phyloP scores from a whole-genome alignment of 345 rosid genomes.

The Eucalyptus pauciflora region DNA sequence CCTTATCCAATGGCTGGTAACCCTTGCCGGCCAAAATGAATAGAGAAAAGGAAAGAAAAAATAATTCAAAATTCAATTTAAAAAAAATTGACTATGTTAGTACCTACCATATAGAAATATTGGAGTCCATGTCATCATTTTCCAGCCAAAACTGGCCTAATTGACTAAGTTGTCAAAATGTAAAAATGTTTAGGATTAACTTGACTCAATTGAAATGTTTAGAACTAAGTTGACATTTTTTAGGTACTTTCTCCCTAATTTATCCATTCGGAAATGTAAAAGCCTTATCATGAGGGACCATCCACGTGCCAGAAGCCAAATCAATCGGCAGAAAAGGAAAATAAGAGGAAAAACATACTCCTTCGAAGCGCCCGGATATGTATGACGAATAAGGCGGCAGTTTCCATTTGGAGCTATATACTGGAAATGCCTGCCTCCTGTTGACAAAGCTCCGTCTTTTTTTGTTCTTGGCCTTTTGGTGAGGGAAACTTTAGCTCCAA shows the following conservation, averaged over 20 bases:
- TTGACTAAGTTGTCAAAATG: too few species aligned
- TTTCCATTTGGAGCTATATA: background rate
- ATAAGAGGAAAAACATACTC: background rate
- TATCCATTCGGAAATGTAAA: background rate
- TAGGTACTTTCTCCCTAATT: background rate
- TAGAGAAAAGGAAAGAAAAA: too few species aligned
- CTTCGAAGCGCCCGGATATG: background rate
- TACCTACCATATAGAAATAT: too few species aligned
- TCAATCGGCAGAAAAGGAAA: background rate
- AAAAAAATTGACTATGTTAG: too few species aligned
- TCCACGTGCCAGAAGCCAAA: background rate
- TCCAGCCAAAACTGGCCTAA: too few species aligned
- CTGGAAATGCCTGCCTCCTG: background rate
- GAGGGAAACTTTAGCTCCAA: background rate
- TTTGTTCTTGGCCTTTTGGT: background rate
- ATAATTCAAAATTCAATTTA: too few species aligned
- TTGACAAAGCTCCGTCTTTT: background rate
- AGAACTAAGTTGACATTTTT: too few species aligned
- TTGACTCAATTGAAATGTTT: too few species aligned
- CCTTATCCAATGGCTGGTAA: too few species aligned
- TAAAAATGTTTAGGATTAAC: too few species aligned
- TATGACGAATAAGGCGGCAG: background rate
- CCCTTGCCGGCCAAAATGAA: too few species aligned
- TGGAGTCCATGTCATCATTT: too few species aligned
- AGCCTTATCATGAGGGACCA: background rate